Evolutionary conservation across 1,139 yeast species (phyloP), one percentile per base, ranked within the genome.

Genomic region (Kurtzmaniella quercitrusa): DNA sequence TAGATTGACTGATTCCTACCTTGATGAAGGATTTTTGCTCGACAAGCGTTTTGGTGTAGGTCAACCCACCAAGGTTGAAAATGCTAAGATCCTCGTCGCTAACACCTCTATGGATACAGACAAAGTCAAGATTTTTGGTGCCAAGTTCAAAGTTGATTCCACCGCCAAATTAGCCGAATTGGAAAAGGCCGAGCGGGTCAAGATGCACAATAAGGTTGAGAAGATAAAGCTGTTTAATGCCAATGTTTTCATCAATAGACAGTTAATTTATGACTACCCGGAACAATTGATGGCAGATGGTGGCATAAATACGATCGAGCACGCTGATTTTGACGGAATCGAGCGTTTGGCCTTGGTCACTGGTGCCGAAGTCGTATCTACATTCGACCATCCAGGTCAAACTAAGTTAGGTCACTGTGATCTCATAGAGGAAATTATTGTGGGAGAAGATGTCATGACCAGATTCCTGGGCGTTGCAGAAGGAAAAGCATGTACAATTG

Each of bases 21-120:
- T 93, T 50, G 98, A 93, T 65, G 97, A 91, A 61, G 99, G 97
- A 14, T 89, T 91, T 59, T 87, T 93, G 51, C 77, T 93, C 54
- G 89, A 87, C 60, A 93, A 93, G 68, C 81, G 79, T 59, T 93
- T 93, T 60, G 98, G 98, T 53, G 91, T 88, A 53, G 84, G 88
- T 55, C 98, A 94, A 70, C 95, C 97, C 41, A 91, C 88, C 64
- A 80, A 74, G 55, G 69, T 94, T 43, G 82, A 81, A 55, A 82
- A 93, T 57, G 96, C 95, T 30, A 84, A 80, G 55, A 88, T 93
- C 50, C 76, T 94, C 50, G 86, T 93, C 56, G 96, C 98, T 23
- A 93, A 93, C 66, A 93, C 98, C 9, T 83, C 98, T 19, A 82
- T 93, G 88, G 98, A 93, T 60, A 91, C 98, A 7, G 98, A 91